A percentile compares a stretch with the other conserved stretches of the same genome.
phyloP scores from a whole-genome alignment of 2,329 filamentous ascomycete species.

The Talaromyces sp. region DNA sequence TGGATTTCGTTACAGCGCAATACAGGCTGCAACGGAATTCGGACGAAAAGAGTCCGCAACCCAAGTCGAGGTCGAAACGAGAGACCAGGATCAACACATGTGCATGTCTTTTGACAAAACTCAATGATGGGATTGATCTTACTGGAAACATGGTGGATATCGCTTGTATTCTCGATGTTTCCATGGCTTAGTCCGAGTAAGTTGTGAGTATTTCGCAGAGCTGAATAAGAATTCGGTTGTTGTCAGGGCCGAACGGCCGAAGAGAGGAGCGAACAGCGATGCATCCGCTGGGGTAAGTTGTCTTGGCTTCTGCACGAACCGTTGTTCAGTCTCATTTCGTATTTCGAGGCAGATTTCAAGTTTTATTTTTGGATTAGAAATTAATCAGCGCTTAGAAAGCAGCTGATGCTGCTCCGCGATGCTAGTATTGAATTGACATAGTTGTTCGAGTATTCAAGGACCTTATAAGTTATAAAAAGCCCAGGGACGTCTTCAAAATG shows the following conservation, averaged over 20 bases:
- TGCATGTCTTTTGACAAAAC: too few species aligned
- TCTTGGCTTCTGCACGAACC: neutral
- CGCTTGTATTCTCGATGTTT: too few species aligned
- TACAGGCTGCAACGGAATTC: neutral
- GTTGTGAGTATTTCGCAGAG: neutral
- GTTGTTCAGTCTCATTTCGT: neutral
- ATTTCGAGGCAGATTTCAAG: neutral
- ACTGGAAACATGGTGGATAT: too few species aligned
- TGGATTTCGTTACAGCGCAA: neutral
- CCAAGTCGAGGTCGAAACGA: neutral
- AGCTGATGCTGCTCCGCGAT: neutral
- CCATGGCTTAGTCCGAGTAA: too few species aligned
- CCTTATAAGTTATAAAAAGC: neutral
- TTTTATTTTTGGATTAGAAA: neutral
- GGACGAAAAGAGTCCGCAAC: neutral
- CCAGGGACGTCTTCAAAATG: neutral
- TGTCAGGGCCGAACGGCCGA: neutral
- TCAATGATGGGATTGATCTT: too few species aligned
- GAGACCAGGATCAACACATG: too few species aligned
- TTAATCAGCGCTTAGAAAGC: conserved; percentile 4
- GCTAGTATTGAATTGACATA: neutral
- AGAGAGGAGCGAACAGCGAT: too few species aligned
- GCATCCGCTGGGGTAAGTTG: neutral
- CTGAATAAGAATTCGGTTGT: neutral
- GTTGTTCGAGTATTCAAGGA: neutral